phyloP scores from a whole-genome alignment of 306 rosid genomes.

The Pyrus communis region DNA sequence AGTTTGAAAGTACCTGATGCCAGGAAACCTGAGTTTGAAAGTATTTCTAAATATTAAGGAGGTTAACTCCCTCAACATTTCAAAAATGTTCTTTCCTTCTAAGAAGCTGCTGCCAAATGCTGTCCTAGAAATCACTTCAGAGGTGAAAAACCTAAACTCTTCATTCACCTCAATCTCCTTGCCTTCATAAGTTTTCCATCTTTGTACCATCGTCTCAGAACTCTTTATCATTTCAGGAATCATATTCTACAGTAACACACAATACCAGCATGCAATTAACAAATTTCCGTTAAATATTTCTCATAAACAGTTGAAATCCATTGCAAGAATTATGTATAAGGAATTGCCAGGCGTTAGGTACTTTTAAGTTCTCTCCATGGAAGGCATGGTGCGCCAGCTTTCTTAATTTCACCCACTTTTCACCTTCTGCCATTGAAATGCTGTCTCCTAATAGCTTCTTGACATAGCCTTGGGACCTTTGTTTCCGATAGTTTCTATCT shows the following conservation, averaged over 20 bases:
- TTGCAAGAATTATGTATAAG: neutral
- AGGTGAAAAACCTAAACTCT: constrained; percentile 18
- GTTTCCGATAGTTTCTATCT: constrained; percentile 8
- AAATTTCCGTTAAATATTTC: neutral
- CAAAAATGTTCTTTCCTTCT: constrained; percentile 20
- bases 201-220: constrained; percentile 18
- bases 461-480: neutral
- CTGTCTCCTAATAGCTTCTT: constrained; percentile 27
- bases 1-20: constrained; percentile 5
- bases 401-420: constrained; percentile 27
- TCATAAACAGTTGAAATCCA: neutral
- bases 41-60: neutral
- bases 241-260: constrained; percentile 8
- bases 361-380: constrained; percentile 33
- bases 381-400: constrained; percentile 28
- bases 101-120: constrained; percentile 17
- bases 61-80: constrained; percentile 9
- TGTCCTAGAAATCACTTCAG: constrained; percentile 27
- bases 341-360: neutral
- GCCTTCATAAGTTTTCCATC: constrained; percentile 21
- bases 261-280: neutral
- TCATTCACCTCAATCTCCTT: constrained; percentile 25
- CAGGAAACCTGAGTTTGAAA: constrained; percentile 1
- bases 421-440: constrained; percentile 16
- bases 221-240: constrained; percentile 19